Conservation (phyloP, 495 filamentous ascomycete genomes). For the Astrocystis sublimbata region DNA sequence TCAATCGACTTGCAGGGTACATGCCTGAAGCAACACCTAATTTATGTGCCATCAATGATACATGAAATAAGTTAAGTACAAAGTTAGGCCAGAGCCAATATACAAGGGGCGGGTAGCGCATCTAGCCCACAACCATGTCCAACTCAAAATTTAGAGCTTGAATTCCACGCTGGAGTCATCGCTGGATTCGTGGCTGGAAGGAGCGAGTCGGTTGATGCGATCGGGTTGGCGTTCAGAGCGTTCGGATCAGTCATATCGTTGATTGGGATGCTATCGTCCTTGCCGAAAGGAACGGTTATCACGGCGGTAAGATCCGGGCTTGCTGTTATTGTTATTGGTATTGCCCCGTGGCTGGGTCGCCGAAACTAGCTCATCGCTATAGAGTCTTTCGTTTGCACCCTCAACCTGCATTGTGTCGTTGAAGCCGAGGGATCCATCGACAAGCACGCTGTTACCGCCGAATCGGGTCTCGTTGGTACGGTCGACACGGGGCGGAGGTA, state of each 20-base stretch:
- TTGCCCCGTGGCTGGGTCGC: slow-evolving; percentile 18
- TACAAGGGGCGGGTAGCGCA: not conserved
- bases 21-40: not conserved
- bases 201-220: too few species aligned
- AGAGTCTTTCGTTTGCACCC: slow-evolving; percentile 32
- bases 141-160: not conserved
- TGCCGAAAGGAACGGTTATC: slow-evolving; percentile 39
- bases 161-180: not conserved
- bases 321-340: too few species aligned
- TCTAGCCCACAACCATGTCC: not conserved
- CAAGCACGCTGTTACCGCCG: slow-evolving; percentile 46
- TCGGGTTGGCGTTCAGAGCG: not conserved
- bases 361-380: slow-evolving; percentile 45
- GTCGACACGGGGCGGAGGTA: slow-evolving; percentile 36
- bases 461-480: slow-evolving; percentile 41
- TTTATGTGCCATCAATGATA: slow-evolving; percentile 4
- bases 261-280: slow-evolving; percentile 9
- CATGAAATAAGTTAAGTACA: not conserved
- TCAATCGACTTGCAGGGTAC: not conserved
- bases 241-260: not conserved
- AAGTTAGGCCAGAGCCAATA: not conserved
- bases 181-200: too few species aligned
- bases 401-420: slow-evolving; percentile 56
- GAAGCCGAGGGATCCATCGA: slow-evolving; percentile 66
- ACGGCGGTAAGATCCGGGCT: slow-evolving; percentile 29